These are phyloP conservation scores for Heliamphora pulchella DNA, from an alignment of 179 eudicot species.

Conservation along the genomic window DNA sequence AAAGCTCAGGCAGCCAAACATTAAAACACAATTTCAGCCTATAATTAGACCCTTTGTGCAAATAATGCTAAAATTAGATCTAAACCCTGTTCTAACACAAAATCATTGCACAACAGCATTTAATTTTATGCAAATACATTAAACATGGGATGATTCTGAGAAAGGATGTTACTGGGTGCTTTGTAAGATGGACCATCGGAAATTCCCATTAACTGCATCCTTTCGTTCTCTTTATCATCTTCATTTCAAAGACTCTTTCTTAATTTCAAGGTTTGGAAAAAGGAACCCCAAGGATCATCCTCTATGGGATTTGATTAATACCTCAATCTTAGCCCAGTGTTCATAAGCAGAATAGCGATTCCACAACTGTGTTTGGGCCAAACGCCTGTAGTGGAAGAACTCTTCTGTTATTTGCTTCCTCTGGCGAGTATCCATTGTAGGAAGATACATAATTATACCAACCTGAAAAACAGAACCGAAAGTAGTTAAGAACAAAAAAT, in stretches of 20 bases:
- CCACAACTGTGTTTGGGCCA: conserved; percentile 75
- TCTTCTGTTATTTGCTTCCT: conserved; percentile 82
- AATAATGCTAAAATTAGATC: neutral
- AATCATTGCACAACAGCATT: no score
- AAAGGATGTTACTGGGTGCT: neutral
- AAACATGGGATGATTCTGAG: neutral
- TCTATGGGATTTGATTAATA: conserved; percentile 18
- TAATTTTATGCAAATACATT: neutral
- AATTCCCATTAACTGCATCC: neutral
- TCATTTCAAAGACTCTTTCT: neutral
- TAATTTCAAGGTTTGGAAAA: neutral
- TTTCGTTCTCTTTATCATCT: neutral
- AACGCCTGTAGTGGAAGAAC: conserved; percentile 80
- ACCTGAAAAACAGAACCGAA: conserved; percentile 45
- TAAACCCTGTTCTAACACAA: neutral
- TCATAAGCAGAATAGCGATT: conserved; percentile 79
- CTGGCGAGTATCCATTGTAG: conserved; percentile 72
- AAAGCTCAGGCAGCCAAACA: neutral
- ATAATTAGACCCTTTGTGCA: neutral
- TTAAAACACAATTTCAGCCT: neutral
- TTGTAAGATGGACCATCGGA: neutral
- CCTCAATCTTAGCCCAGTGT: conserved; percentile 99
- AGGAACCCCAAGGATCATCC: neutral
- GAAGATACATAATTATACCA: conserved; percentile 97
- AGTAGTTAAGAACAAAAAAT: neutral